phyloP scores from a whole-genome alignment of 2,329 filamentous ascomycete species.

The Helotiales sp. region DNA sequence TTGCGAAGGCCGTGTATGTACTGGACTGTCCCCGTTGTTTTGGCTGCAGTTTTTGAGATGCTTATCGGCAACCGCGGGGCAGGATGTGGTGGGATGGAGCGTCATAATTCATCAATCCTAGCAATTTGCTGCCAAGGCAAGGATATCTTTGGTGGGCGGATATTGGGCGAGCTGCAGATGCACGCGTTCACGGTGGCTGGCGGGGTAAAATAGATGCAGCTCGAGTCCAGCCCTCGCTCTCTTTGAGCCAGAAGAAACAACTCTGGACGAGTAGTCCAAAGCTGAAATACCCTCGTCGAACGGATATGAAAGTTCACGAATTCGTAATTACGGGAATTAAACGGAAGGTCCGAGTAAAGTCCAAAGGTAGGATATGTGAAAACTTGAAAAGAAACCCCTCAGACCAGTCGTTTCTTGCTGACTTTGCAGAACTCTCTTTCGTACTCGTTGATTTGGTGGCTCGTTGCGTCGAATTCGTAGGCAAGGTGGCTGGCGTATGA shows the following conservation, averaged over 20 bases:
- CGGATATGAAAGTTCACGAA: not conserved
- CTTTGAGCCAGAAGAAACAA: not conserved
- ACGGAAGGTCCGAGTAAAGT: not conserved
- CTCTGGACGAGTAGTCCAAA: not conserved
- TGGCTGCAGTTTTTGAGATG: not conserved
- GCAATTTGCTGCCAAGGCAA: constrained; percentile 6
- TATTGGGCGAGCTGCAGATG: not conserved
- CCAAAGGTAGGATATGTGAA: not conserved
- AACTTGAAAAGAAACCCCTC: no score
- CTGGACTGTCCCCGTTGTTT: not conserved
- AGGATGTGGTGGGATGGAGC: not conserved
- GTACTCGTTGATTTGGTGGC: not conserved
- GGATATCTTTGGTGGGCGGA: not conserved
- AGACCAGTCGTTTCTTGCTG: not conserved
- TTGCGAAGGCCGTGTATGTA: not conserved
- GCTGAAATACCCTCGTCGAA: not conserved
- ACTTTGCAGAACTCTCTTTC: not conserved
- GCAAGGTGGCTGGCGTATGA: constrained; percentile 5
- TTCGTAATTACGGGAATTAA: not conserved
- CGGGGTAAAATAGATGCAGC: not conserved
- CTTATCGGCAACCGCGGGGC: constrained; percentile 7
- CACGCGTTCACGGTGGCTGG: not conserved
- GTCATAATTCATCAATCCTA: constrained; percentile 10
- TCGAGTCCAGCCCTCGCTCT: not conserved
- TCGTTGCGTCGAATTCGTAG: not conserved